Evolutionary conservation across 1,284 basidiomycete genomes (phyloP), one percentile per base, ranked within the genome.

Genomic region (Lentinula novae-zelandiae): DNA sequence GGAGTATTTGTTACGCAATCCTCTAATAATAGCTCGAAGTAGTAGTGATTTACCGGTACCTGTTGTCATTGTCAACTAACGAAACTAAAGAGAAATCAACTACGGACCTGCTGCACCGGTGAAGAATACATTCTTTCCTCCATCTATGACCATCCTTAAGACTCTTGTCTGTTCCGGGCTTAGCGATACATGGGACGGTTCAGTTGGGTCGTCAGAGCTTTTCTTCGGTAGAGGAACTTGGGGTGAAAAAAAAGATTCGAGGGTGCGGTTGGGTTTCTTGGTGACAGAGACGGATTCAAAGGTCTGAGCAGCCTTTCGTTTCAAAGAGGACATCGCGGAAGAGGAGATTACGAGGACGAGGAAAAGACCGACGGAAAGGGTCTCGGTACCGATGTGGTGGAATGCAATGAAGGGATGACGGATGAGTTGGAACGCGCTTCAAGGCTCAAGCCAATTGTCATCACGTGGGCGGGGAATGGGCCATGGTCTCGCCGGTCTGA

Each of bases 21-120:
- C 60, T 38, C 53, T 57, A 39, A 64, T 64, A 15, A 64, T 64
- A 12, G 60, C 60, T 44, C 63, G 58, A 13, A 64, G 61, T 13
- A 64, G 38, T 7, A 64, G 49, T 10, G 63, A 64, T 39, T 64
- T 64, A 1, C 63, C 63, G 51, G 63, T 64, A 31, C 63, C 63
- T 64, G 40, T 34, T 9, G 12, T 13, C 7, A 31, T 22, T 13
- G 34, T 20, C 39, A 33, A 8, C 15, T 42, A 20, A 10, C 46
- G 15, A 34, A 36, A 38, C 39, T 8, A 10, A 42, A 44, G 27
- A n/a, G 39, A 3, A 12, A 36, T 53, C 13, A 10, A 15, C n/a
- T 10, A 57, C 53, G 20, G 56, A 62, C 63, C 63, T 46, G 63
- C 60, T 39, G 63, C 60, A 36, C 63, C 63, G 13, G 63, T 64